Percentiles rank a stretch among this genome's conserved stretches.
Evolutionary conservation across 257 asterid genomes (phyloP).

Genomic region (Solanum dulcamara): DNA sequence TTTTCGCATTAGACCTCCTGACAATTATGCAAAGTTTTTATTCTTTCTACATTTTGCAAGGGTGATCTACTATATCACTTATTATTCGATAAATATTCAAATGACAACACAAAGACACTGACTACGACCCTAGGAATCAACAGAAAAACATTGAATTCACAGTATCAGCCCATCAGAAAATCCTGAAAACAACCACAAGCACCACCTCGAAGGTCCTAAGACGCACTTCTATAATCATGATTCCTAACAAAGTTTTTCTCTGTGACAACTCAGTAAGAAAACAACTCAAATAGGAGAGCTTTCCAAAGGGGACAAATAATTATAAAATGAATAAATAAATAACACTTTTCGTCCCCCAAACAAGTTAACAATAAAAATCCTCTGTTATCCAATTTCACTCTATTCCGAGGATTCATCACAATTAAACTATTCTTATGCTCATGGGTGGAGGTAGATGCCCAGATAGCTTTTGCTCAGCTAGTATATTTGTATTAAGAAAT

Average conservation of each 20-base stretch:
- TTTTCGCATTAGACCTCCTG: background rate
- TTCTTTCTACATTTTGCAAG: background rate
- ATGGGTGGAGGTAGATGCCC: background rate
- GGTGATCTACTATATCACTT: background rate
- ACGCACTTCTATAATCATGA: background rate
- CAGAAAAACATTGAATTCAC: background rate
- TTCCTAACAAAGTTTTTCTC: background rate
- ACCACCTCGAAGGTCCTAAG: background rate
- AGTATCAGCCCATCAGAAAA: background rate
- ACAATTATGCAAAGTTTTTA: background rate
- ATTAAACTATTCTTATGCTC: background rate
- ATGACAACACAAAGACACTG: background rate
- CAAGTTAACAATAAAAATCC: background rate
- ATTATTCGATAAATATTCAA: background rate
- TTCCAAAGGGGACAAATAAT: background rate
- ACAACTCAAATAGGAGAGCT: background rate
- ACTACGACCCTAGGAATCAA: background rate
- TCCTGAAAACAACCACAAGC: background rate
- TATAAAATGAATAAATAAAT: background rate
- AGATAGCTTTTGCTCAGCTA: background rate
- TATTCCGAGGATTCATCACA: background rate
- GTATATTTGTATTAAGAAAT: background rate
- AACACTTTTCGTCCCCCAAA: background rate
- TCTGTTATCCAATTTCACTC: background rate
- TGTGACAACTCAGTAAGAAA: background rate